Conservation (phyloP, 441 rosid genomes). For the Pelargonium fulgidum region DNA sequence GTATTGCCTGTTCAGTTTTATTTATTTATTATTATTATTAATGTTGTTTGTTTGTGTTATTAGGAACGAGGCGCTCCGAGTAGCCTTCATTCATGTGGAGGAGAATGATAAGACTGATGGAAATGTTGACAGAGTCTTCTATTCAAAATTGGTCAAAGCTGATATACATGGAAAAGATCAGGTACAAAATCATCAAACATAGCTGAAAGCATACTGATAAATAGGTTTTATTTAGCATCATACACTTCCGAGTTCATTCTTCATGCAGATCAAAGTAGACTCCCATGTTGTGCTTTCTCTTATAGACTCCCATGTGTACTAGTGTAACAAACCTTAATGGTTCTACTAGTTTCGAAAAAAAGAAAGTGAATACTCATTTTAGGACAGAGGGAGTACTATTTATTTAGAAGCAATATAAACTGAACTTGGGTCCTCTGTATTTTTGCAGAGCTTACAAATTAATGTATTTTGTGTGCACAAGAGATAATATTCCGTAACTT, state of each 20-base stretch:
- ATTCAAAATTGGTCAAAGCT: constrained; percentile 96
- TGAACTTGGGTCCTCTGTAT: background rate
- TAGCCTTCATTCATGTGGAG: constrained; percentile 90
- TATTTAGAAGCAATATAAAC: background rate
- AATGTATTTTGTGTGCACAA: too few relatives aligned
- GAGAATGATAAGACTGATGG: constrained; percentile 70
- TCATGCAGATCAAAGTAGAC: background rate
- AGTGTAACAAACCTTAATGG: too few relatives aligned
- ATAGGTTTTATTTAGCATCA: background rate
- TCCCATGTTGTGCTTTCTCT: too few relatives aligned
- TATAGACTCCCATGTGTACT: too few relatives aligned
- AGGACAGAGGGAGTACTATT: too few relatives aligned
- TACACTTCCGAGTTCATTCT: background rate
- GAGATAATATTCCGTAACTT: too few relatives aligned
- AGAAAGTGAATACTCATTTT: too few relatives aligned
- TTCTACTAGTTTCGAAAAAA: too few relatives aligned
- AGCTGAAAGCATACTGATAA: background rate
- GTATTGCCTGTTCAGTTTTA: background rate
- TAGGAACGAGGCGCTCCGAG: constrained; percentile 98
- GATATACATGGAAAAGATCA: constrained; percentile 95
- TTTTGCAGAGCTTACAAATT: too few relatives aligned
- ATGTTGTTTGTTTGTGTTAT: constrained; percentile 16
- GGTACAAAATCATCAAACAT: constrained; percentile 35
- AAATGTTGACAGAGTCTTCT: constrained; percentile 60
- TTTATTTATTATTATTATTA: background rate